Base-by-base conservation (phyloP, 129 eudicot genomes). In the Flaveria robusta region DNA sequence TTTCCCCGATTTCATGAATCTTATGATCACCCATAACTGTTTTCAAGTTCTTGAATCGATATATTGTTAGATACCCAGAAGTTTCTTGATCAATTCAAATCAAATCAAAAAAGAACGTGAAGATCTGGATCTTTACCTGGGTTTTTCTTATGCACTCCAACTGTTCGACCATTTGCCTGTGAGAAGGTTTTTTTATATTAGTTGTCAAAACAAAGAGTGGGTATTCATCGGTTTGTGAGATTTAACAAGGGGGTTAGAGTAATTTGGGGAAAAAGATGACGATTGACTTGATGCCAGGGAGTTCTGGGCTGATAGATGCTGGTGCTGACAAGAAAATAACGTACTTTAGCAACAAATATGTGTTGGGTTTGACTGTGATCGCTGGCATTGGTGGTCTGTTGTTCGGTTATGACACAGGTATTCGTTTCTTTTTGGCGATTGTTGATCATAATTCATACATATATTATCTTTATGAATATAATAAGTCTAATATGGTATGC, bases 361-460 rank as follows among this genome's bases (percentile, higher is more conserved):
- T 92, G 16, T 52, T 92, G 85, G 96, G 90, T 11, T 88, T 92
- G 86, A 90, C 98, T 66, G 78, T 86, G n/a, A 67, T 84, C 79
- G 98, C 98, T 72, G 98, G 98, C 23, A 90, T 92, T 79, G 98
- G 98, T 59, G 98, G 98, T 66, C 83, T 92, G 22, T 94, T 92
- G 46, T 92, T 92, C 70, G 98, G 98, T 37, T 92, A 92, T 82
- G 98, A 92, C 66, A 92, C 98, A 74, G 98, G 98, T 92, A 77
- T 19, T 63, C 13, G 19, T 27, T 46, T 13, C 18, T 59, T 23
- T 70, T 6, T 59, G 43, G 29, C 47, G 1, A 76, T 27, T 27
- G 5, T 77, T 23, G 81, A 23, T 50, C 29, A 18, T n/a, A n/a
- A n/a, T n/a, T n/a, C n/a, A n/a, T 66, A 60, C 11, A 43, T 43